These are phyloP conservation scores for Leucoagaricus sp. DNA, from an alignment of 1,284 basidiomycete species.

Conservation along the genomic window DNA sequence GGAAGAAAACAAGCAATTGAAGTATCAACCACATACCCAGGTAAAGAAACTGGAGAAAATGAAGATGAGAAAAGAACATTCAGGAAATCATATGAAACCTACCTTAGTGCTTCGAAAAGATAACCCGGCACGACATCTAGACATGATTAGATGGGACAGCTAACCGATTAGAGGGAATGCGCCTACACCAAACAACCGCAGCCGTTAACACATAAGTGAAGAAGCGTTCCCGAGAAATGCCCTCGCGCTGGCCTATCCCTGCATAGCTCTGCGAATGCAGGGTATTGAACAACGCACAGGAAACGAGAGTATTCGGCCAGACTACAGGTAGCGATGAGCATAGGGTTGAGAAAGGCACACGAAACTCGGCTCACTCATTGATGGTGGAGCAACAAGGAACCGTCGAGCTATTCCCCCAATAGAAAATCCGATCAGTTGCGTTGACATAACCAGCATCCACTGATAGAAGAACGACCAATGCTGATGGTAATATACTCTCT, in stretches of 20 bases:
- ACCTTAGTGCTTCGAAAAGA: conserved; percentile 62
- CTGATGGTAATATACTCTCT: conserved; percentile 56
- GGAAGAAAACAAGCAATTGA: too few relatives aligned
- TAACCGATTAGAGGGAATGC: background rate
- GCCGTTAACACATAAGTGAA: conserved; percentile 43
- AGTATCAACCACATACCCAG: conserved; percentile 29
- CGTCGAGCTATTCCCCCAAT: conserved; percentile 63
- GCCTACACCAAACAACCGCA: conserved; percentile 64
- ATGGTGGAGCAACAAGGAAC: conserved; percentile 75
- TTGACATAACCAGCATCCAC: conserved; percentile 64
- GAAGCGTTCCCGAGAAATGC: conserved; percentile 74
- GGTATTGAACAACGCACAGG: conserved; percentile 77
- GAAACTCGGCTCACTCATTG: conserved; percentile 56
- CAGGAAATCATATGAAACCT: conserved; percentile 7
- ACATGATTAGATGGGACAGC: background rate
- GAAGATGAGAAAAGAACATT: background rate
- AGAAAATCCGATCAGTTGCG: conserved; percentile 71
- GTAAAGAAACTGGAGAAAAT: conserved; percentile 31
- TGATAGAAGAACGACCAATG: conserved; percentile 39
- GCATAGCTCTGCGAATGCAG: conserved; percentile 64
- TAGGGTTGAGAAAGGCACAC: conserved; percentile 4
- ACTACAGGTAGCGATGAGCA: conserved; percentile 41
- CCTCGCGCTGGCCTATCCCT: conserved; percentile 64
- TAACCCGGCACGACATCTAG: conserved; percentile 67
- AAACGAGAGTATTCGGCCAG: conserved; percentile 80